phyloP scores from a whole-genome alignment of 345 rosid species.

The Combretum micranthum region DNA sequence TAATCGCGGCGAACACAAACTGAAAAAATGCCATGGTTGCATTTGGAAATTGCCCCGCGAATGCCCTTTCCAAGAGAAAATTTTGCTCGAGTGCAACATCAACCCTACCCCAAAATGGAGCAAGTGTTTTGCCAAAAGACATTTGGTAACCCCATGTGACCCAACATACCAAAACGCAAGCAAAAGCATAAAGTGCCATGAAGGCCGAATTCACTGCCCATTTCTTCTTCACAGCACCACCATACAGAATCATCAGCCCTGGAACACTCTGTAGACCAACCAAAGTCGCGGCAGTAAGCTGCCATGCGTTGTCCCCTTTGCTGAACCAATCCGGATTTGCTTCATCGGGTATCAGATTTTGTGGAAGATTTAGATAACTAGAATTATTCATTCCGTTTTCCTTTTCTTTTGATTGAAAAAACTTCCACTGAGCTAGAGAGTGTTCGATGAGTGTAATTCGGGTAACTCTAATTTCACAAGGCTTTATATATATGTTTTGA shows the following conservation, averaged over 20 bases:
- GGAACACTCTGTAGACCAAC: conserved; percentile 33
- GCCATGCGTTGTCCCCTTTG: conserved; percentile 39
- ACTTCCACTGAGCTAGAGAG: not conserved
- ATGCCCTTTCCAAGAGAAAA: conserved; percentile 14
- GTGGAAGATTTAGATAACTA: conserved; percentile 9
- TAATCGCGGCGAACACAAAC: conserved; percentile 31
- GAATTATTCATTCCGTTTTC: conserved; percentile 4
- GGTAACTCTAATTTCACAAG: not conserved
- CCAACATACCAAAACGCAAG: conserved; percentile 34
- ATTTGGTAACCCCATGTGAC: conserved; percentile 29
- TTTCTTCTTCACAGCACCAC: conserved; percentile 36
- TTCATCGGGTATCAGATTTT: conserved; percentile 5
- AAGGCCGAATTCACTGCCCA: conserved; percentile 39
- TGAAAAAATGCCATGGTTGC: conserved; percentile 35
- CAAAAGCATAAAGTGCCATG: conserved; percentile 34
- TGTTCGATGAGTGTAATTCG: not conserved
- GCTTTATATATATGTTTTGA: not conserved
- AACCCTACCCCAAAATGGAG: conserved; percentile 26
- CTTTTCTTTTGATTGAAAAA: not conserved
- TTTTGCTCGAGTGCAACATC: conserved; percentile 10
- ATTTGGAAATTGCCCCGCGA: conserved; percentile 14
- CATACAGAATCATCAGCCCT: conserved; percentile 28
- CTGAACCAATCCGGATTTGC: conserved; percentile 27
- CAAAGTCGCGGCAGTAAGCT: conserved; percentile 29
- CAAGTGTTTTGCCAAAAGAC: conserved; percentile 16